A percentile compares a stretch with the other conserved stretches of the same genome.
These are phyloP conservation scores for Xeromyces bisporus DNA, from an alignment of 495 filamentous ascomycete genomes.

Conservation along the genomic window DNA sequence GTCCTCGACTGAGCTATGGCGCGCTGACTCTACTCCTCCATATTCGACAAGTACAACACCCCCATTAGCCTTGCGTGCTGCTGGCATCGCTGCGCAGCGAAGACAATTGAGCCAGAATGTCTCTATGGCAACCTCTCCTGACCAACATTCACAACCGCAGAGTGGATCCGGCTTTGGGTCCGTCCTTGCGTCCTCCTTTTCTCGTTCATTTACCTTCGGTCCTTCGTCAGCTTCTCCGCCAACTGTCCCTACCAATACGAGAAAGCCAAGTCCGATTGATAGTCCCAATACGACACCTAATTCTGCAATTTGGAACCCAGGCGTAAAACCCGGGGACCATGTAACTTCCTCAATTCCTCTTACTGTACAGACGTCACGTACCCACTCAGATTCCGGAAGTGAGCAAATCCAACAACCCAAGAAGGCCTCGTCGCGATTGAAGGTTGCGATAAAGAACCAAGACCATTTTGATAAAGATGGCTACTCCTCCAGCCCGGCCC, in stretches of 20 bases:
- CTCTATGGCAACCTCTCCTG: conserved; percentile 52
- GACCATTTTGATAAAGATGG: conserved; percentile 62
- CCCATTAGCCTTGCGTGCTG: conserved; percentile 26
- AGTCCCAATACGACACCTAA: conserved; percentile 44
- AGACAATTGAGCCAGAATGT: conserved; percentile 35
- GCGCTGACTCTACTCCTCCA: conserved; percentile 32
- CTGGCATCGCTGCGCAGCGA: conserved; percentile 17
- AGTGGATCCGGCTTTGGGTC: conserved; percentile 33
- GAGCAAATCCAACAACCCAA: conserved; percentile 13
- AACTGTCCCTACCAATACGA: conserved; percentile 27
- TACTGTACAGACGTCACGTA: conserved; percentile 18
- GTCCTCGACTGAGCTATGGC: conserved; percentile 23
- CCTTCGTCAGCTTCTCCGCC: conserved; percentile 54
- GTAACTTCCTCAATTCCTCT: conserved; percentile 13
- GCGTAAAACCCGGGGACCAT: conserved; percentile 22
- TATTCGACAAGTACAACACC: conserved; percentile 51
- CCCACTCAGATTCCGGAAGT: conserved; percentile 31
- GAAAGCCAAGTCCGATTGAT: conserved; percentile 49
- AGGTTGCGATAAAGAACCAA: conserved; percentile 55
- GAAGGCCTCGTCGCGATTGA: conserved; percentile 29
- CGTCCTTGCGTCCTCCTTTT: conserved; percentile 51
- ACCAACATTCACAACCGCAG: conserved; percentile 31
- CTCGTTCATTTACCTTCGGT: conserved; percentile 51
- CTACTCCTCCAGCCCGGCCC: conserved; percentile 33
- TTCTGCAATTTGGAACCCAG: conserved; percentile 47